A percentile compares a stretch with the other conserved stretches of the same genome.
Evolutionary conservation across 116 monocot genomes (phyloP).

Genomic region (Trichopus zeylanicus): DNA sequence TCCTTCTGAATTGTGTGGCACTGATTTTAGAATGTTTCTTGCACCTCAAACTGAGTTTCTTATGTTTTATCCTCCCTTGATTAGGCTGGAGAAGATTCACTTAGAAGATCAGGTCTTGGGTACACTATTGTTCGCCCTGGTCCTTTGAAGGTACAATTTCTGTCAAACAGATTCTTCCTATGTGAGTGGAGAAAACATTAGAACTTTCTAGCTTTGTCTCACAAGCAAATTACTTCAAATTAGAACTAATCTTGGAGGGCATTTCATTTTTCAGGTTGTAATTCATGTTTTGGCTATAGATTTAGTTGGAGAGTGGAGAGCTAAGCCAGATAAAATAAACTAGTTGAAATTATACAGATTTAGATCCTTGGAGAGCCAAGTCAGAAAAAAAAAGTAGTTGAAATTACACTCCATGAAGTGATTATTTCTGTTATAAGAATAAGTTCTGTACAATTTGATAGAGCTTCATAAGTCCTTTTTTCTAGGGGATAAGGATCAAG

Average conservation of each 20-base stretch:
- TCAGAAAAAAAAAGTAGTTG: too few species aligned
- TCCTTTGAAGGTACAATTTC: conserved; percentile 61
- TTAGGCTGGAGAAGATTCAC: conserved; percentile 90
- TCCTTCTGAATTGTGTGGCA: not conserved
- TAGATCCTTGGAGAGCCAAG: too few species aligned
- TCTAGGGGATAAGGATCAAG: too few species aligned
- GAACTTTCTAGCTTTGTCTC: not conserved
- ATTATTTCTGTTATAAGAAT: too few species aligned
- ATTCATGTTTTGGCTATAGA: not conserved
- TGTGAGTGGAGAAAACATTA: not conserved
- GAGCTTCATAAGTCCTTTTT: too few species aligned
- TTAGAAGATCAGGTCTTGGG: conserved; percentile 92
- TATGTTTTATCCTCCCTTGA: conserved; percentile 2
- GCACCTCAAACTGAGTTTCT: conserved; percentile 1
- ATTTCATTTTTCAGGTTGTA: not conserved
- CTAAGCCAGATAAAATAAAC: too few species aligned
- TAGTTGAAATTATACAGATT: too few species aligned
- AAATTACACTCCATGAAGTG: too few species aligned
- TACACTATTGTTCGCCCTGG: conserved; percentile 98
- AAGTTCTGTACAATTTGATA: too few species aligned
- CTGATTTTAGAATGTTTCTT: not conserved
- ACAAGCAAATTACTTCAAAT: not conserved
- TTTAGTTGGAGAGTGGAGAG: not conserved
- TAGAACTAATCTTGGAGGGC: not conserved
- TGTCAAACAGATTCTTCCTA: not conserved